These are phyloP conservation scores for Tylopilus plumbeoviolaceoides DNA, from an alignment of 768 basidiomycete species.

Conservation along the genomic window DNA sequence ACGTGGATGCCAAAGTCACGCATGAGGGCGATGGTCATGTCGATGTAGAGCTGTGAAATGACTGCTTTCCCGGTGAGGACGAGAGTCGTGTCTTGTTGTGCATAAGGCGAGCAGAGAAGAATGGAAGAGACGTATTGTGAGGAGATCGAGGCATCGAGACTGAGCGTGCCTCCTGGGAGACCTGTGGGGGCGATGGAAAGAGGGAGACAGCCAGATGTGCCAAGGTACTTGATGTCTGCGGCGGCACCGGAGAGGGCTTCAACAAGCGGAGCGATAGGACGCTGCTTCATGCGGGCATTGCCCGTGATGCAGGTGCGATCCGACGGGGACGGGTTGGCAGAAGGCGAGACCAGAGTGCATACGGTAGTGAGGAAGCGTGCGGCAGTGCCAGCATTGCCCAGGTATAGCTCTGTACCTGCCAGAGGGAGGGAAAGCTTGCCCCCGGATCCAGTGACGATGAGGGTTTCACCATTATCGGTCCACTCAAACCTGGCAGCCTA, in stretches of 20 bases:
- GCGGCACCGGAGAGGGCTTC: conserved; percentile 84
- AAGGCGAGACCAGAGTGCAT: conserved; percentile 75
- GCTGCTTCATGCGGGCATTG: conserved; percentile 98
- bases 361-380: conserved; percentile 97
- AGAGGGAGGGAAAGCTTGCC: conserved; percentile 76
- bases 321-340: conserved; percentile 30
- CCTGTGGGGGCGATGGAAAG: conserved; percentile 82
- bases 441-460: conserved; percentile 85
- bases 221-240: conserved; percentile 71
- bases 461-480: conserved; percentile 95
- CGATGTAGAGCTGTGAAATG: conserved; percentile 98
- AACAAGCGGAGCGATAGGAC: conserved; percentile 93
- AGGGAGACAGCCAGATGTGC: conserved; percentile 81
- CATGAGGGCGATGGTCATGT: conserved; percentile 99
- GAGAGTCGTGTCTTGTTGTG: conserved; percentile 73
- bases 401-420: conserved; percentile 84
- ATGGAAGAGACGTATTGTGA: conserved; percentile 99
- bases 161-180: conserved; percentile 75
- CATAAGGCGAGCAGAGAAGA: conserved; percentile 94
- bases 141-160: conserved; percentile 90
- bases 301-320: conserved; percentile 84
- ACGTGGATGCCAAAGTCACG: conserved; percentile 82
- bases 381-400: conserved; percentile 96
- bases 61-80: conserved; percentile 92
- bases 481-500: conserved; percentile 90